phyloP scores from a whole-genome alignment of 345 rosid species.

The Arabis hirsuta region DNA sequence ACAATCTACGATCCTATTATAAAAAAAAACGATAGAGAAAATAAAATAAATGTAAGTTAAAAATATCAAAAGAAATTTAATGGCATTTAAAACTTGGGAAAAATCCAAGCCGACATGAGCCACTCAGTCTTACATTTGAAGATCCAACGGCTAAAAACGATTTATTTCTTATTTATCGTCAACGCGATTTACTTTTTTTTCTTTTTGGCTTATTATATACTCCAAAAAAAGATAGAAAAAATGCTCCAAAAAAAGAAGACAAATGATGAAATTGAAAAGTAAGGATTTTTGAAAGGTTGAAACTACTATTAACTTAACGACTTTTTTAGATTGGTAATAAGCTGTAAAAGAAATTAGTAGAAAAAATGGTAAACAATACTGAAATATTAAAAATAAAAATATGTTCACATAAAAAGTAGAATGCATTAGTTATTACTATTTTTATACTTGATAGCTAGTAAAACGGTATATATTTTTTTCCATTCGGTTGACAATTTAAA shows the following conservation, averaged over 20 bases:
- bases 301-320: no score
- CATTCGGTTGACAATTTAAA: no score
- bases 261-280: background rate
- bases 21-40: background rate
- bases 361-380: no score
- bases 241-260: background rate
- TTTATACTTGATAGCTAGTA: no score
- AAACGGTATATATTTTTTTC: no score
- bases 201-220: slow-evolving; percentile 1
- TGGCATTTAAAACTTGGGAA: background rate
- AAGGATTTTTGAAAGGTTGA: no score
- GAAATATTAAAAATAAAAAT: no score
- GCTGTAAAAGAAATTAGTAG: no score
- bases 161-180: slow-evolving; percentile 29
- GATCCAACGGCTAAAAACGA: slow-evolving; percentile 47
- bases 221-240: background rate
- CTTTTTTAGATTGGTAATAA: no score
- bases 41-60: background rate
- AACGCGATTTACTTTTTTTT: background rate
- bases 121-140: background rate
- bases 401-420: no score
- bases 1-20: background rate
- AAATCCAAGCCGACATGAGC: slow-evolving; percentile 26
- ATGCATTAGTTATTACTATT: no score
- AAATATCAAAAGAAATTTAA: background rate